Evolutionary conservation across 2,329 filamentous ascomycete species (phyloP).

Genomic region (Alternaria triticina): DNA sequence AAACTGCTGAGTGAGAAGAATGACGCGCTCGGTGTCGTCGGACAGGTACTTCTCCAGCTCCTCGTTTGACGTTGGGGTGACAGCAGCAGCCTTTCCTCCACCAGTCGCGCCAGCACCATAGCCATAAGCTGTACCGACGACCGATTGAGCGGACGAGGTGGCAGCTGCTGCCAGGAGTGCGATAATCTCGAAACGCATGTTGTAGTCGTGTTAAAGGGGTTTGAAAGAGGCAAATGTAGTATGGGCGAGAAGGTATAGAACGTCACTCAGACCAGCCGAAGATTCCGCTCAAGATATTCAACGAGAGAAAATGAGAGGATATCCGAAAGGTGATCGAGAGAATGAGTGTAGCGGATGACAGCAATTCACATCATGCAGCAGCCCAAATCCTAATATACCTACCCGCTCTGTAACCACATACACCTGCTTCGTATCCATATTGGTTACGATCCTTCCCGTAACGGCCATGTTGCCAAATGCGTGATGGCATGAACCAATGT

Average conservation of each 20-base stretch:
- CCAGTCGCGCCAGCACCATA: slow-evolving; percentile 33
- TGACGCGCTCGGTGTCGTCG: slow-evolving; percentile 26
- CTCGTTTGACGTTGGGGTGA: slow-evolving; percentile 27
- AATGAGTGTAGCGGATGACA: slow-evolving; percentile 4
- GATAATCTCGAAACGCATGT: slow-evolving; percentile 28
- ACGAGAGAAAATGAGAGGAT: slow-evolving; percentile 18
- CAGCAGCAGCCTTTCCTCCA: slow-evolving; percentile 29
- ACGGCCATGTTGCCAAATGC: neutral
- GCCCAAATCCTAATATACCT: neutral
- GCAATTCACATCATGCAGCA: neutral
- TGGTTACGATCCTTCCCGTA: neutral
- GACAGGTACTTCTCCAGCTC: slow-evolving; percentile 30
- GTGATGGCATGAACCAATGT: slow-evolving; percentile 1
- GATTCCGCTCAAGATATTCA: slow-evolving; percentile 24
- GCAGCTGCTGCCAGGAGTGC: slow-evolving; percentile 22
- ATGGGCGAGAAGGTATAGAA: slow-evolving; percentile 13
- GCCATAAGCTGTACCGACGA: slow-evolving; percentile 32
- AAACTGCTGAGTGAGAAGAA: slow-evolving; percentile 29
- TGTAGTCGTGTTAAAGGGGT: neutral
- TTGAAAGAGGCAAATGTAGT: neutral
- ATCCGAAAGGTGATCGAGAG: neutral
- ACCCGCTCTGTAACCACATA: neutral
- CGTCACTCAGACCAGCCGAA: slow-evolving; percentile 31
- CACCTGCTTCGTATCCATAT: neutral
- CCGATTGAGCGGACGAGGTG: slow-evolving; percentile 26